phyloP scores from a whole-genome alignment of 768 basidiomycete species.

The Mycena chlorophos region DNA sequence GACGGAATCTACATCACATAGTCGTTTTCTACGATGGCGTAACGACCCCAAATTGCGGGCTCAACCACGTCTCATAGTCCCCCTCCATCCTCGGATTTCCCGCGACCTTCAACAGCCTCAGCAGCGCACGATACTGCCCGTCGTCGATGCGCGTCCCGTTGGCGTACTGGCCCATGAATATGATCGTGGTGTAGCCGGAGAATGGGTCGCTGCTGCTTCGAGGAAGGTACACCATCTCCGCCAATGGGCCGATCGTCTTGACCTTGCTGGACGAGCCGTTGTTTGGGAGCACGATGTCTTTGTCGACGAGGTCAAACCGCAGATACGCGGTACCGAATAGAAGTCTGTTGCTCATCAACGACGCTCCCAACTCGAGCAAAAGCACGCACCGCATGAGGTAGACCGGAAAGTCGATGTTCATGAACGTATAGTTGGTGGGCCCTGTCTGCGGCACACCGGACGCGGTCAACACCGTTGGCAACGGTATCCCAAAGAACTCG shows the following conservation, averaged over 20 bases:
- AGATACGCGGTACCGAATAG: constrained; percentile 34
- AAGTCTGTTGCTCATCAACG: neutral
- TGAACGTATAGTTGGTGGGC: constrained; percentile 37
- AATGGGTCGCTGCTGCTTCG: constrained; percentile 21
- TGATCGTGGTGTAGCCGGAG: constrained; percentile 12
- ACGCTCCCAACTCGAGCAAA: constrained; percentile 20
- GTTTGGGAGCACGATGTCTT: constrained; percentile 26
- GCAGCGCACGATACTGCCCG: constrained; percentile 19
- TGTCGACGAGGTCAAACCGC: constrained; percentile 34
- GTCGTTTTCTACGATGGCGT: constrained; percentile 7
- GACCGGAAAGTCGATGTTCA: constrained; percentile 29
- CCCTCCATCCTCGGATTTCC: constrained; percentile 20
- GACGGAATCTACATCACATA: constrained; percentile 33
- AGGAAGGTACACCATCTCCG: constrained; percentile 12
- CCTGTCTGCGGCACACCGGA: constrained; percentile 29
- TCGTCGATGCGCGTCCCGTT: constrained; percentile 23
- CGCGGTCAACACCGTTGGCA: constrained; percentile 34
- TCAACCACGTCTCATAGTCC: constrained; percentile 23
- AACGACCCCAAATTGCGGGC: constrained; percentile 26
- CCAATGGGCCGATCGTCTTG: constrained; percentile 19
- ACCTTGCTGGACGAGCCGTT: constrained; percentile 28
- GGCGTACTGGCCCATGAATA: constrained; percentile 1
- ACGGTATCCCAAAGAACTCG: constrained; percentile 31
- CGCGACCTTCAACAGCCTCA: constrained; percentile 17
- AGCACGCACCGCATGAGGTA: constrained; percentile 23